Percentiles rank a stretch among this genome's conserved stretches.
These are phyloP conservation scores for Filosporella fistucella DNA, from an alignment of 495 filamentous ascomycete species.

Conservation along the genomic window DNA sequence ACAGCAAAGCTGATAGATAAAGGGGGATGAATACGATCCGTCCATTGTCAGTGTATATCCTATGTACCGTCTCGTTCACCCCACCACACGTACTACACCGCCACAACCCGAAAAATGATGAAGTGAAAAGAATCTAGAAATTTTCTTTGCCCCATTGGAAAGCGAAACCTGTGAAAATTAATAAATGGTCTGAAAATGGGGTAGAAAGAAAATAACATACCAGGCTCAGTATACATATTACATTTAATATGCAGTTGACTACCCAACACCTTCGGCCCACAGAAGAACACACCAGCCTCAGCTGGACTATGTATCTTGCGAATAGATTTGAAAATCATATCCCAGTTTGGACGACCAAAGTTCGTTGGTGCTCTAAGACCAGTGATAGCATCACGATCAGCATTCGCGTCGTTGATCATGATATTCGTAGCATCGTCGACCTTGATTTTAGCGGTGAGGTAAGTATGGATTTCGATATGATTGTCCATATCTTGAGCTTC, in stretches of 20 bases:
- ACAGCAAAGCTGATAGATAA: too few species aligned
- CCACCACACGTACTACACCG: too few species aligned
- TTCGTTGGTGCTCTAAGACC: slow-evolving; percentile 71
- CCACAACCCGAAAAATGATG: too few species aligned
- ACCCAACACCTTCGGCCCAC: slow-evolving; percentile 68
- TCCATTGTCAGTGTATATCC: too few species aligned
- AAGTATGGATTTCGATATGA: slow-evolving; percentile 74
- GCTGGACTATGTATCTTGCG: slow-evolving; percentile 63
- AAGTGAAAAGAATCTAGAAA: slow-evolving; percentile 40
- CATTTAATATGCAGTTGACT: slow-evolving; percentile 68
- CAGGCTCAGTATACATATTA: slow-evolving; percentile 73
- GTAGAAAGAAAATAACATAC: slow-evolving; percentile 23
- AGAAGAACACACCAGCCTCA: slow-evolving; percentile 80
- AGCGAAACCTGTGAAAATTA: slow-evolving; percentile 24
- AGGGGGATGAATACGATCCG: too few species aligned
- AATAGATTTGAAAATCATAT: slow-evolving; percentile 73
- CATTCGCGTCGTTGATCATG: slow-evolving; percentile 80
- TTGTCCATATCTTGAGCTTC: slow-evolving; percentile 79
- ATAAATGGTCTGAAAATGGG: slow-evolving; percentile 5
- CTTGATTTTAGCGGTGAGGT: slow-evolving; percentile 75
- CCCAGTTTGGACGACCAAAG: slow-evolving; percentile 76
- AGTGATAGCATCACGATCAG: slow-evolving; percentile 72
- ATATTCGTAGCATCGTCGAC: slow-evolving; percentile 75
- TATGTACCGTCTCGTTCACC: too few species aligned
- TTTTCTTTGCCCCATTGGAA: slow-evolving; percentile 70